These are phyloP conservation scores for Wolfiporia cocos DNA, from an alignment of 1,284 basidiomycete species.

Conservation along the genomic window DNA sequence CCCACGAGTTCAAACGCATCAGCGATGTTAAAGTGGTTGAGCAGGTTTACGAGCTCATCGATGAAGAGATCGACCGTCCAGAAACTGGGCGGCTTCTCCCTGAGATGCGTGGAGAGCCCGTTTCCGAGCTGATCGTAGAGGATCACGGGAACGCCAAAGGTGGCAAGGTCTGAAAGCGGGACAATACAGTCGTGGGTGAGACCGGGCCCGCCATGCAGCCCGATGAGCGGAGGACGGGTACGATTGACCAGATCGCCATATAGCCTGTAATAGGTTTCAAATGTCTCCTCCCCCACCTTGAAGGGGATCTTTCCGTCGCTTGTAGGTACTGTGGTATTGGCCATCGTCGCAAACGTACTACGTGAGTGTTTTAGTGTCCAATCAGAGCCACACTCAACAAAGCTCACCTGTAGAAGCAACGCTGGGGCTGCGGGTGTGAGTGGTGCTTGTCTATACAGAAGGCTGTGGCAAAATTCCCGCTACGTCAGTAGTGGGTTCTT, in stretches of 20 bases:
- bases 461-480: too few relatives aligned
- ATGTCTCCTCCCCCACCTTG: slow-evolving; percentile 9
- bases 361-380: too few relatives aligned
- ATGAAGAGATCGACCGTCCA: slow-evolving; percentile 27
- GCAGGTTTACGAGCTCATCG: slow-evolving; percentile 26
- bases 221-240: slow-evolving; percentile 14
- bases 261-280: slow-evolving; percentile 14
- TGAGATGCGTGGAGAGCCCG: slow-evolving; percentile 26
- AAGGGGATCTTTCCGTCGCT: slow-evolving; percentile 10
- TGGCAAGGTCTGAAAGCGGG: slow-evolving; percentile 19
- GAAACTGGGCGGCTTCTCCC: slow-evolving; percentile 21
- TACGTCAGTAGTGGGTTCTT: too few relatives aligned
- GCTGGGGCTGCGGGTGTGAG: too few relatives aligned
- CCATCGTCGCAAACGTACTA: not conserved
- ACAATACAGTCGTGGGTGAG: slow-evolving; percentile 21
- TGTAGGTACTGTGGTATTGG: not conserved
- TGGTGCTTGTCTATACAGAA: too few relatives aligned
- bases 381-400: too few relatives aligned
- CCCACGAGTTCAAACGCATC: slow-evolving; percentile 22
- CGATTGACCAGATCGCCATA: slow-evolving; percentile 9
- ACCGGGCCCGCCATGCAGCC: slow-evolving; percentile 21
- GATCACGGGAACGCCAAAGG: slow-evolving; percentile 21
- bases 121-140: slow-evolving; percentile 30
- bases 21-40: slow-evolving; percentile 19
- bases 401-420: too few relatives aligned